Evolutionary conservation across 768 basidiomycete species (phyloP), one percentile per base, ranked within the genome.

Genomic region (Mycena chlorophos): DNA sequence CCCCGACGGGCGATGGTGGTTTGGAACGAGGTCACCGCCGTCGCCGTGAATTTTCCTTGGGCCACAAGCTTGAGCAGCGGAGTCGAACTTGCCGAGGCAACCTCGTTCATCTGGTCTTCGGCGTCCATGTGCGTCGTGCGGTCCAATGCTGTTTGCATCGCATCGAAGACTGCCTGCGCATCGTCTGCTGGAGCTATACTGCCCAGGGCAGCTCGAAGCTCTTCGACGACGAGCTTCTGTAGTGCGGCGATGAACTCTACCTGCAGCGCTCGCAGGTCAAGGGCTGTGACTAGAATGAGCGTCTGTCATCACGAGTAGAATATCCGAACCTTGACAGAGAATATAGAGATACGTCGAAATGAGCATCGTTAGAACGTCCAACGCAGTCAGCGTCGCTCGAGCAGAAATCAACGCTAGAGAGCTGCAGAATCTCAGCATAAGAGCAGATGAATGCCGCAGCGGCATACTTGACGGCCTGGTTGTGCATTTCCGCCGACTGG

Each of bases 401-500:
- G 84, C 90, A 17, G 91, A 92, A 51, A 94, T 85, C 54, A 62
- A 52, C 23, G 60, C 60, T 27, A 62, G 29, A 14, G 60, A 62
- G 19, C 59, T 60, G 22, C n/a, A n/a, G 37, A 5, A 19, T 12
- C 23, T 13, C 6, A 13, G 40, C 27, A 52, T 26, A 29, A 19
- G 20, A 4, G 3, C 1, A 22, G 2, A 2, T 16, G 5, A 27
- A 17, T 20, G 17, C 26, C 13, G 5, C 20, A 5, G 27, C 39
- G 38, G 72, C 85, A 65, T 62, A 87, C 87, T 91, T 92, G 66
- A 91, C 81, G 10, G 89, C 84, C 67, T 91, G 89, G 63, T 92
- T 92, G 62, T 90, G 88, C 80, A 91, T 88, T 71, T 92, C 90
- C 3, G 90, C 89, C 2, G 86, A 87, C 69, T 92, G 89, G 38